These are phyloP conservation scores for Vanrija pseudolonga DNA, from an alignment of 1,284 basidiomycete species.

Conservation along the genomic window DNA sequence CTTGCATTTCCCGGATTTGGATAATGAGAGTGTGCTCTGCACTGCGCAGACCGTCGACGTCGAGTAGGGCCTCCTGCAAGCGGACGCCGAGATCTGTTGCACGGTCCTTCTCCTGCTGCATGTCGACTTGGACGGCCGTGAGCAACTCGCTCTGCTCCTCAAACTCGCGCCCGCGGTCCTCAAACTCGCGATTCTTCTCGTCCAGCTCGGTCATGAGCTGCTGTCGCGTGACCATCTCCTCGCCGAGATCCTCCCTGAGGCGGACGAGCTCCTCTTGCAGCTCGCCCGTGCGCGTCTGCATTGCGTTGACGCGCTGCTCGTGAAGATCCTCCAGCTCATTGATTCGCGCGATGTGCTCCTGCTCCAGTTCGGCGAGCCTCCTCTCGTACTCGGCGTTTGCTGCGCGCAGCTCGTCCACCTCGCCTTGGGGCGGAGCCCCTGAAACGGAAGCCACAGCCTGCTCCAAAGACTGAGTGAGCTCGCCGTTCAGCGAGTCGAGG, in stretches of 20 bases:
- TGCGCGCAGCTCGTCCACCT: conserved; percentile 4
- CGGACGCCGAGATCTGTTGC: conserved; percentile 53
- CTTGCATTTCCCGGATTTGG: conserved; percentile 63
- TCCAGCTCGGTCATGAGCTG: conserved; percentile 35
- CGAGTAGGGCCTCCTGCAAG: conserved; percentile 61
- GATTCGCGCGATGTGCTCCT: conserved; percentile 54
- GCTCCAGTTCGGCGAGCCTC: conserved; percentile 24
- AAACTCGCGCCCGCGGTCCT: conserved; percentile 29
- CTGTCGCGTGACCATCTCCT: conserved; percentile 39
- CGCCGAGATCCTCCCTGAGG: conserved; percentile 36
- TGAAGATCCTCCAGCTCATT: conserved; percentile 63
- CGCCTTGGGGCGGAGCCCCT: background rate
- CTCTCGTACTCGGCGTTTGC: conserved; percentile 23
- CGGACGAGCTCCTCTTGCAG: conserved; percentile 51
- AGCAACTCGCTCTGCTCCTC: conserved; percentile 36
- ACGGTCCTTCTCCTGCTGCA: conserved; percentile 55
- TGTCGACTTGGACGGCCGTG: conserved; percentile 49
- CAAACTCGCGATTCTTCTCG: conserved; percentile 29
- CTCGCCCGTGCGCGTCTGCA: conserved; percentile 66
- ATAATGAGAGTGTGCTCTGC: conserved; percentile 52
- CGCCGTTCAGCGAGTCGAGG: conserved; percentile 70
- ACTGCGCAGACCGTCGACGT: conserved; percentile 57
- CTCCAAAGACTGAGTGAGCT: conserved; percentile 75
- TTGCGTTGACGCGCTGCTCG: conserved; percentile 58
- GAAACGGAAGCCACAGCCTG: conserved; percentile 51